These are phyloP conservation scores for Alternaria arborescens DNA, from an alignment of 2,329 filamentous ascomycete species.

Conservation along the genomic window DNA sequence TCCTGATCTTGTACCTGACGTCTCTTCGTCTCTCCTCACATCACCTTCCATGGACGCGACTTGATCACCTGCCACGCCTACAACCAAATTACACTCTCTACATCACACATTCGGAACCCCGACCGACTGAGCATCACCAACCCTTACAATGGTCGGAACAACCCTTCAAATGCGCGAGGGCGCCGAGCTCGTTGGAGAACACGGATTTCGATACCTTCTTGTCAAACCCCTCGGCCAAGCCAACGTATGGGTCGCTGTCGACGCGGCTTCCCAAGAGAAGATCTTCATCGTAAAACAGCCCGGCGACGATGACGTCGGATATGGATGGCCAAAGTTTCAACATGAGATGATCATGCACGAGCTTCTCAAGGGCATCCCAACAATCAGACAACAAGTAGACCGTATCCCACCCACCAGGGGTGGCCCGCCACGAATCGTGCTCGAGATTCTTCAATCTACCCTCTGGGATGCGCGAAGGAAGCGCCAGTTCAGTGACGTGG, in stretches of 20 bases:
- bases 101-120: not conserved
- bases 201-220: constrained; percentile 19
- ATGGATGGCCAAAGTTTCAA: constrained; percentile 19
- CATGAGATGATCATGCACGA: constrained; percentile 24
- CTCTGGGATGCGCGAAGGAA: constrained; percentile 19
- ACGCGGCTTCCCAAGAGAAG: constrained; percentile 21
- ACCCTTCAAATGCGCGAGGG: constrained; percentile 18
- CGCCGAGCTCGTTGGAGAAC: constrained; percentile 19
- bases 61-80: not conserved
- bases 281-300: constrained; percentile 22
- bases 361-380: constrained; percentile 16
- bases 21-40: constrained; percentile 1
- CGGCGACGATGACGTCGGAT: constrained; percentile 16
- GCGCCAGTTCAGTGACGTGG: constrained; percentile 20
- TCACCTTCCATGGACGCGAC: not conserved
- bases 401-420: constrained; percentile 14
- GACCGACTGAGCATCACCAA: not conserved
- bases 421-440: constrained; percentile 17
- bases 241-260: constrained; percentile 21
- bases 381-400: constrained; percentile 19
- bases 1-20: constrained; percentile 4
- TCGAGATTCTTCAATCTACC: constrained; percentile 18
- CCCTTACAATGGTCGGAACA: constrained; percentile 7
- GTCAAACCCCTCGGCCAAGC: constrained; percentile 19
- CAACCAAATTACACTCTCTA: not conserved